A percentile compares a stretch with the other conserved stretches of the same genome.
phyloP scores from a whole-genome alignment of 306 rosid species.

The Prunus campanulata region DNA sequence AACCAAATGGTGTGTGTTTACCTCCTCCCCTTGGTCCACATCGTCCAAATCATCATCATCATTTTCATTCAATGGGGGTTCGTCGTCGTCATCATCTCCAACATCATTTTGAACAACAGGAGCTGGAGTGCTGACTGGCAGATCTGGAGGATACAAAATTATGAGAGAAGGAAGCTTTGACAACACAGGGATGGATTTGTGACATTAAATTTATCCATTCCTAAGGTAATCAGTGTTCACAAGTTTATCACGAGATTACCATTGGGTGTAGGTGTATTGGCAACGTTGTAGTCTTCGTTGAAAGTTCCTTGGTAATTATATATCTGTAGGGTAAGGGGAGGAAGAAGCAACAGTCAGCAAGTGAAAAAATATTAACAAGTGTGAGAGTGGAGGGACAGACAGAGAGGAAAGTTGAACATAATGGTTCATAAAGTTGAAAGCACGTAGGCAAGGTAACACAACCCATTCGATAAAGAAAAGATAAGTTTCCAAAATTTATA shows the following conservation, averaged over 20 bases:
- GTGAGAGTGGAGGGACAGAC: not conserved
- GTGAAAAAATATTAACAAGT: not conserved
- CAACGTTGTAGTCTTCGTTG: constrained; percentile 89
- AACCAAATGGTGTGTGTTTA: constrained; percentile 80
- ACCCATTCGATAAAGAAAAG: not conserved
- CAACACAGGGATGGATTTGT: constrained; percentile 2
- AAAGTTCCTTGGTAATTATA: constrained; percentile 75
- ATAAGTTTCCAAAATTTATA: not conserved
- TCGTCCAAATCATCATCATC: constrained; percentile 98
- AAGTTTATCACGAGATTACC: constrained; percentile 42
- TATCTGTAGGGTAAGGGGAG: constrained; percentile 49
- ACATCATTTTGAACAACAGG: constrained; percentile 43
- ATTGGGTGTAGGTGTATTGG: constrained; percentile 91
- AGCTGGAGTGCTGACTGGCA: constrained; percentile 82
- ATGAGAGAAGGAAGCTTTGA: constrained; percentile 4
- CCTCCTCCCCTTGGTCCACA: constrained; percentile 83
- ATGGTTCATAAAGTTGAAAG: not conserved
- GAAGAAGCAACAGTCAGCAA: constrained; percentile 15
- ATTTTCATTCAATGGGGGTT: constrained; percentile 89
- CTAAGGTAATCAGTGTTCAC: constrained; percentile 19
- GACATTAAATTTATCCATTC: constrained; percentile 5
- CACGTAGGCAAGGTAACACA: not conserved
- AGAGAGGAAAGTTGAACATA: not conserved
- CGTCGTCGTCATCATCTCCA: constrained; percentile 72
- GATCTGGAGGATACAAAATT: constrained; percentile 37